Evolutionary conservation across 139 green algal genomes (phyloP), one percentile per base, ranked within the genome.

Genomic region (Chlorella sp.): DNA sequence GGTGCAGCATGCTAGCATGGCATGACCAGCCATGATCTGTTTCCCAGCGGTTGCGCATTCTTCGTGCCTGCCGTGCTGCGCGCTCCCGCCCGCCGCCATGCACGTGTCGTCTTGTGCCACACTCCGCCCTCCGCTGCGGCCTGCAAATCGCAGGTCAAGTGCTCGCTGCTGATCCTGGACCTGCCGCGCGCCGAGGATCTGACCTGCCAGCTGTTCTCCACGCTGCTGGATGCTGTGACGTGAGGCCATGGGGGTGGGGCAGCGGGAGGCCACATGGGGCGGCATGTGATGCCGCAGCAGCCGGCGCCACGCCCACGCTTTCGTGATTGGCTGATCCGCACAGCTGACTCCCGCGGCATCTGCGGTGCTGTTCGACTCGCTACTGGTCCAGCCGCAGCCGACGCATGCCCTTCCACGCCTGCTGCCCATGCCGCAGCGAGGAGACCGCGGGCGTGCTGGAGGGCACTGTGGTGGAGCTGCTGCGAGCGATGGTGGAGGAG

Each of bases 131-230:
- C 28, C 32, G 30, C 65, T 4, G 9, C 65, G 4, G 17, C 30
- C 20, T 28, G 9, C 48, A 30, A 4, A 0, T 7, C 38, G 51
- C 84, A 92, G 88, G 78, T 92, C 20, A 94, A 92, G 78, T 92
- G 89, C 77, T 94, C 89, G 76, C 64, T 93, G 38, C 83, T 93
- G 41, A 72, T 94, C 74, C 83, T 95, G 58, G 93, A 96, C 75
- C 81, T 94, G 56, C 87, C 91, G 2, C 60, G 76, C 1, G 73
- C 46, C 36, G 87, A 91, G 34, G 84, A 91, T 26, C 54, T 93
- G 22, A 28, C 91, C 17, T 76, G 73, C 40, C 76, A 91, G 5
- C 44, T 92, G 30, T 92, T 93, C 67, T 79, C 54, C 30, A 81
- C 83, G 2, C 62, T 96, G 79, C 74, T 96, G 75, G 73, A 84